phyloP scores from a whole-genome alignment of 2,329 filamentous ascomycete species.

The Emergomyces pasteurianus region DNA sequence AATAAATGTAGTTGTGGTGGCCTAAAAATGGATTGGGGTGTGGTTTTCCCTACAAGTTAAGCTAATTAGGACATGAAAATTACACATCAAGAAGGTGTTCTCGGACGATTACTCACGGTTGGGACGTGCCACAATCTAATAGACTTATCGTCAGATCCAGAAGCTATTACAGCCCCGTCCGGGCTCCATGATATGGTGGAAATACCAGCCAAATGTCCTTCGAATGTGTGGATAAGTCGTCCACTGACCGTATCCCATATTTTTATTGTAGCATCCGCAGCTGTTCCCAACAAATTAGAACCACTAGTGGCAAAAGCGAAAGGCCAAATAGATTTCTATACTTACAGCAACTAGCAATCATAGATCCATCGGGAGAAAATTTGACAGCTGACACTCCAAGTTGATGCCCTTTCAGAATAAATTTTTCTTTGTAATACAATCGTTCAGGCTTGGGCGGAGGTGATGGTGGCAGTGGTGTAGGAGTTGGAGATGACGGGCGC shows the following conservation, averaged over 20 bases:
- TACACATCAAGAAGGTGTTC: background rate
- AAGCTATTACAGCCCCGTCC: slow-evolving; percentile 75
- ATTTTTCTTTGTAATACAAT: slow-evolving; percentile 57
- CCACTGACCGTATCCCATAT: slow-evolving; percentile 78
- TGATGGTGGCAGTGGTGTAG: slow-evolving; percentile 28
- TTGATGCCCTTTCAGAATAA: slow-evolving; percentile 65
- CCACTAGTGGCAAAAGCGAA: background rate
- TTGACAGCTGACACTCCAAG: slow-evolving; percentile 72
- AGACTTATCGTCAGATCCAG: slow-evolving; percentile 89
- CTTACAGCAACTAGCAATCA: slow-evolving; percentile 73
- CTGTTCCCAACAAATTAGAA: slow-evolving; percentile 20
- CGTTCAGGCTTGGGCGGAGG: slow-evolving; percentile 40
- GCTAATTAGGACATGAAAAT: background rate
- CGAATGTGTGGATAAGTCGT: slow-evolving; percentile 70
- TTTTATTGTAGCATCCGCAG: slow-evolving; percentile 80
- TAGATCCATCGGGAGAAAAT: slow-evolving; percentile 80
- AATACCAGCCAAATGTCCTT: slow-evolving; percentile 86
- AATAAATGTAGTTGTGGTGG: slow-evolving; percentile 94
- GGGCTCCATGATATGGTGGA: slow-evolving; percentile 92
- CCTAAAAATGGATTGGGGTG: slow-evolving; percentile 57
- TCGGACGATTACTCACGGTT: slow-evolving; percentile 28
- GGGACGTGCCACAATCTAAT: slow-evolving; percentile 79
- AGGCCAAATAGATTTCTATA: slow-evolving; percentile 1
- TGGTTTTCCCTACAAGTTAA: slow-evolving; percentile 37
- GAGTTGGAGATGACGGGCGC: slow-evolving; percentile 16